Evolutionary conservation across 2,329 filamentous ascomycete genomes (phyloP).

Genomic region (Thelonectria olida): DNA sequence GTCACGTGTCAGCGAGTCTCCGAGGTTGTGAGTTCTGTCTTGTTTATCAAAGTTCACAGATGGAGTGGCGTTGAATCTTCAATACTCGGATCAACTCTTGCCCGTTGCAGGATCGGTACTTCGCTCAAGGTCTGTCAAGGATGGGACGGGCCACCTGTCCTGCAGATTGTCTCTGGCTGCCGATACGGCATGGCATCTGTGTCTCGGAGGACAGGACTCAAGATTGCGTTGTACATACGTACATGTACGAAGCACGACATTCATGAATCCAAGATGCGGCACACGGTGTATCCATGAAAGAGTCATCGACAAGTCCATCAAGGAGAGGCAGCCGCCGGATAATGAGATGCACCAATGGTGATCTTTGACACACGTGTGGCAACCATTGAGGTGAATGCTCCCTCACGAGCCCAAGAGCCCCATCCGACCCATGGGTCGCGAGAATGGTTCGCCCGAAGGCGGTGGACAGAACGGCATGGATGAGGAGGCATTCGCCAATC

Average conservation of each 20-base stretch:
- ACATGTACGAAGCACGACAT: slow-evolving; percentile 11
- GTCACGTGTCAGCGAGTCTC: slow-evolving; percentile 9
- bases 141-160: slow-evolving; percentile 14
- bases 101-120: slow-evolving; percentile 16
- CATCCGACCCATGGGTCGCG: slow-evolving; percentile 20
- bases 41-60: neutral
- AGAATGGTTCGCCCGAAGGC: slow-evolving; percentile 30
- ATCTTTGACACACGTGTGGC: slow-evolving; percentile 26
- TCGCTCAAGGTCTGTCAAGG: slow-evolving; percentile 14
- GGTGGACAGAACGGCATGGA: slow-evolving; percentile 24
- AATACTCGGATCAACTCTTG: slow-evolving; percentile 26
- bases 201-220: slow-evolving; percentile 26
- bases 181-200: slow-evolving; percentile 35
- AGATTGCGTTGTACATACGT: slow-evolving; percentile 27
- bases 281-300: slow-evolving; percentile 16
- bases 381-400: slow-evolving; percentile 5
- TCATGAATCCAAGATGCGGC: slow-evolving; percentile 34
- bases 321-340: slow-evolving; percentile 1
- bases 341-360: slow-evolving; percentile 31
- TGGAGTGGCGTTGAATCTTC: slow-evolving; percentile 13
- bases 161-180: slow-evolving; percentile 16
- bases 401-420: slow-evolving; percentile 7
- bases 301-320: slow-evolving; percentile 16
- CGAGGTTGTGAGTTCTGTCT: neutral
- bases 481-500: slow-evolving; percentile 24